Conservation (phyloP, 108 stramenopile species). For the Parmales sp. region DNA sequence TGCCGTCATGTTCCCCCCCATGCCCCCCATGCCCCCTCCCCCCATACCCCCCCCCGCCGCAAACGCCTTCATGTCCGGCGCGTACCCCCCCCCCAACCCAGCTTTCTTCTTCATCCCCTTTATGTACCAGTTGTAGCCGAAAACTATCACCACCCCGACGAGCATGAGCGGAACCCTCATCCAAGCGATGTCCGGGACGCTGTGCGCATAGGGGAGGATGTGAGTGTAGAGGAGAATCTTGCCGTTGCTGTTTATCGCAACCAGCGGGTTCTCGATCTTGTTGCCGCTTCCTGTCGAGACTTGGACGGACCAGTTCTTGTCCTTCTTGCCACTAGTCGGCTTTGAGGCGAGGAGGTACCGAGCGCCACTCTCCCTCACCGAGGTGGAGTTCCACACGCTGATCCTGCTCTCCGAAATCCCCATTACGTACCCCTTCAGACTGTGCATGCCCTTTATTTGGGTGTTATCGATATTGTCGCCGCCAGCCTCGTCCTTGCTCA, state of each 20-base stretch:
- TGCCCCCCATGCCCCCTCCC: not conserved
- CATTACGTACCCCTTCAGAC: slow-evolving; percentile 4
- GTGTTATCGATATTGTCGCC: not conserved
- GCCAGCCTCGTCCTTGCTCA: not conserved
- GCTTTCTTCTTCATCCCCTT: not conserved
- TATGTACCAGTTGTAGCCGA: not conserved
- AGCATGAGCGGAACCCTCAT: slow-evolving; percentile 6
- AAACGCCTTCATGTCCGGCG: too few relatives aligned
- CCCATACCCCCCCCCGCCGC: not conserved
- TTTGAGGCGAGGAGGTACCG: too few relatives aligned
- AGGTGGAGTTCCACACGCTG: too few relatives aligned
- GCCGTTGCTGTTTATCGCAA: too few relatives aligned
- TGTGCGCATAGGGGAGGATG: not conserved
- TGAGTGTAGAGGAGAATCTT: not conserved
- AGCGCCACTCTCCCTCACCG: too few relatives aligned
- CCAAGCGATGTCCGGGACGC: slow-evolving; percentile 7
- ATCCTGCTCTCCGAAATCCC: too few relatives aligned
- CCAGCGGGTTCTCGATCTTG: too few relatives aligned
- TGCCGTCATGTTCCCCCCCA: not conserved
- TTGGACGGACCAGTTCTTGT: too few relatives aligned
- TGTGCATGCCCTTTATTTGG: too few relatives aligned
- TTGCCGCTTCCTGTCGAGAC: too few relatives aligned
- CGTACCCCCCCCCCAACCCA: too few relatives aligned
- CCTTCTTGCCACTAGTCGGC: too few relatives aligned
- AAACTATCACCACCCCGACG: not conserved